Percentiles rank a stretch among this genome's conserved stretches.
Evolutionary conservation across 116 monocot species (phyloP).

Genomic region (Dioscorea cayenensis): DNA sequence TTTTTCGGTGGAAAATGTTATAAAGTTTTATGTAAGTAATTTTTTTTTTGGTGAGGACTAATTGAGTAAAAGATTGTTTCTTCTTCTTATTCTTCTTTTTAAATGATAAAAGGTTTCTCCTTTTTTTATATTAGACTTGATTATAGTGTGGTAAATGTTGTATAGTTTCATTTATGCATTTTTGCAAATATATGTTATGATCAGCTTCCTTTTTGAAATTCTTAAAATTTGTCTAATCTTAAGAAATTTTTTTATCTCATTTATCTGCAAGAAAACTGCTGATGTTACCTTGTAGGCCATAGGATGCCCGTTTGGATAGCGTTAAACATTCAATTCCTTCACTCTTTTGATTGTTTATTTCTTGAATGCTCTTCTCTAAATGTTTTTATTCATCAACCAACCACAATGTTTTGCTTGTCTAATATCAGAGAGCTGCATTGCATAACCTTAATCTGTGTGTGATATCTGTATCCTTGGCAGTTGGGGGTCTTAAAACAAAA

Average conservation of each 20-base stretch:
- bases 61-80: too few relatives aligned
- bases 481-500: slow-evolving; percentile 1
- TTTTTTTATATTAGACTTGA: background rate
- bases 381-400: background rate
- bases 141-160: background rate
- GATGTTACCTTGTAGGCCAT: background rate
- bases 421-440: background rate
- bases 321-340: too few relatives aligned
- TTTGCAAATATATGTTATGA: background rate
- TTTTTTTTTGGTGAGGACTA: too few relatives aligned
- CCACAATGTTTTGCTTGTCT: background rate
- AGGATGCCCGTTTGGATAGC: background rate
- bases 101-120: too few relatives aligned
- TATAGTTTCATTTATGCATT: background rate
- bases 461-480: background rate
- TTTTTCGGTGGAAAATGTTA: too few relatives aligned
- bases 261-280: background rate
- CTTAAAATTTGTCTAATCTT: background rate
- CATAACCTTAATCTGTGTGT: background rate
- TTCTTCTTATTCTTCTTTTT: too few relatives aligned
- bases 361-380: too few relatives aligned
- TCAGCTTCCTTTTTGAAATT: background rate
- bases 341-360: too few relatives aligned
- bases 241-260: background rate
- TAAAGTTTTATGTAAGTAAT: too few relatives aligned